These are phyloP conservation scores for Viola odorata DNA, from an alignment of 345 rosid species.

Conservation along the genomic window DNA sequence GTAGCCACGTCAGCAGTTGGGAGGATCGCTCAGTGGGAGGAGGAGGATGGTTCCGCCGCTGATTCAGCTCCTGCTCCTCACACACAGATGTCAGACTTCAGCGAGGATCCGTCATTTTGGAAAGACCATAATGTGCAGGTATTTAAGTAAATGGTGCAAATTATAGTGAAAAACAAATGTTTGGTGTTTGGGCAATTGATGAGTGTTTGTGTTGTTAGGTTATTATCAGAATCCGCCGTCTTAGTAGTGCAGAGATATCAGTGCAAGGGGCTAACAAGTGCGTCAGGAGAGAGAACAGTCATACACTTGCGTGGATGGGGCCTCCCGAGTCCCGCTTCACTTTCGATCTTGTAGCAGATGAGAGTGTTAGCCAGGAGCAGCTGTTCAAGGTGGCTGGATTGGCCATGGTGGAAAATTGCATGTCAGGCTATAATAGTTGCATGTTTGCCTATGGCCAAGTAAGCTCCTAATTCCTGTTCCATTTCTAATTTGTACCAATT, in stretches of 20 bases:
- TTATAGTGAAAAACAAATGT: too few relatives aligned
- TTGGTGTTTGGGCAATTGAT: neutral
- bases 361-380: slow-evolving; percentile 82
- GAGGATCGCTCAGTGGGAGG: too few relatives aligned
- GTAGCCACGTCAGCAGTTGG: too few relatives aligned
- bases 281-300: slow-evolving; percentile 78
- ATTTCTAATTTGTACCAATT: neutral
- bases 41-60: too few relatives aligned
- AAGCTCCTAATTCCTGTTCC: slow-evolving; percentile 16
- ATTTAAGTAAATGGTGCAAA: neutral
- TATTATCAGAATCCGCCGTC: slow-evolving; percentile 81
- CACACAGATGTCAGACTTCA: slow-evolving; percentile 70
- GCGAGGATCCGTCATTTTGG: slow-evolving; percentile 93
- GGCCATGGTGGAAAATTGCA: slow-evolving; percentile 95
- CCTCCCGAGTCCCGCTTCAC: slow-evolving; percentile 91
- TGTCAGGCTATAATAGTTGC: slow-evolving; percentile 96
- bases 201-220: slow-evolving; percentile 38
- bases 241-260: slow-evolving; percentile 75
- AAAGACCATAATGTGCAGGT: slow-evolving; percentile 96
- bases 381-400: slow-evolving; percentile 89
- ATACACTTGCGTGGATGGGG: slow-evolving; percentile 81
- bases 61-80: too few relatives aligned
- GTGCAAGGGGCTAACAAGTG: slow-evolving; percentile 71
- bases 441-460: slow-evolving; percentile 99
- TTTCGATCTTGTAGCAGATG: slow-evolving; percentile 90